A percentile compares a stretch with the other conserved stretches of the same genome.
phyloP scores from a whole-genome alignment of 1,284 basidiomycete genomes.

The Pseudozyma thailandica region DNA sequence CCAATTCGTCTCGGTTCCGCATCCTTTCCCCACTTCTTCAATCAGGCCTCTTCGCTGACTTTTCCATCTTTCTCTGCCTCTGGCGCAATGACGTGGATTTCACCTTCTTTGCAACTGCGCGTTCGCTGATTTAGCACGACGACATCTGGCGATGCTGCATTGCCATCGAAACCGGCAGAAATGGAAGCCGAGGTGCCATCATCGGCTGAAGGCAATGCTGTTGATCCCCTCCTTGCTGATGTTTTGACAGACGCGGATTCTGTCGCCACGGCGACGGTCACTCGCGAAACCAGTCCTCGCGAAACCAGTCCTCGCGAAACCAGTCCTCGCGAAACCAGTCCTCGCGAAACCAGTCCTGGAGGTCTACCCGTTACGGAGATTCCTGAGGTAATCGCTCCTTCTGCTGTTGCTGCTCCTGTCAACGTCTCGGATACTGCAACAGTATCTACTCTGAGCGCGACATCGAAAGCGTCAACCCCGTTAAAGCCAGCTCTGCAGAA shows the following conservation, averaged over 20 bases:
- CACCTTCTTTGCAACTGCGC: too few species aligned
- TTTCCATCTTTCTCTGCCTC: neutral
- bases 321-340: too few species aligned
- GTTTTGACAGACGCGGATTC: conserved; percentile 37
- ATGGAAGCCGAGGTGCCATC: neutral
- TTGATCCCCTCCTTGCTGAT: conserved; percentile 32
- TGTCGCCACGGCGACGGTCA: conserved; percentile 38
- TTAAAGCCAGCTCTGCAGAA: neutral
- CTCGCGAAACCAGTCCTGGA: conserved; percentile 32
- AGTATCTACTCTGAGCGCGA: neutral
- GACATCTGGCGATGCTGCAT: conserved; percentile 22
- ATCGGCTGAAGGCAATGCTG: conserved; percentile 8
- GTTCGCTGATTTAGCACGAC: neutral
- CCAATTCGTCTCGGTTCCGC: neutral
- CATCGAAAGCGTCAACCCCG: neutral
- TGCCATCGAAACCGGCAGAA: neutral
- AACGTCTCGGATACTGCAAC: neutral
- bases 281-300: conserved; percentile 32
- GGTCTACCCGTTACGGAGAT: conserved; percentile 9
- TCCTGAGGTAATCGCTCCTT: too few species aligned
- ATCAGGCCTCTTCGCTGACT: neutral
- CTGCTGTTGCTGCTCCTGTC: neutral
- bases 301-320: too few species aligned
- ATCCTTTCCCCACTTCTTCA: neutral
- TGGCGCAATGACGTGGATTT: too few species aligned